phyloP scores from a whole-genome alignment of 2,329 filamentous ascomycete species.

The Trichoderma sp. region DNA sequence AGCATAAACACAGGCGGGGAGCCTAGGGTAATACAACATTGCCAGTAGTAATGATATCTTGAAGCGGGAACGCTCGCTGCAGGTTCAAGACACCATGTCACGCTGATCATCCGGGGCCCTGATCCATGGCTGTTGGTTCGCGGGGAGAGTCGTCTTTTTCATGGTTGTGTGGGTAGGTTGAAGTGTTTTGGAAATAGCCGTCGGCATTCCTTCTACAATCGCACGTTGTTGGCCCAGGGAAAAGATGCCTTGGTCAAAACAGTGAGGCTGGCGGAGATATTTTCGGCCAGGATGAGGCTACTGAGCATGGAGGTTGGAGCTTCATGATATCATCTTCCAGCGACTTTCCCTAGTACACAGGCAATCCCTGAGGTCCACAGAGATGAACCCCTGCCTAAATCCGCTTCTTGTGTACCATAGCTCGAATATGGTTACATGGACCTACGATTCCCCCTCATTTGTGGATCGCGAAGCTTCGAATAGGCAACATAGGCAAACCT shows the following conservation, averaged over 20 bases:
- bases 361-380: not conserved
- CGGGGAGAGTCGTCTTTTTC: not conserved
- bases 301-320: not conserved
- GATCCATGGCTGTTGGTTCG: conserved; percentile 6
- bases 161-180: not conserved
- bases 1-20: conserved; percentile 2
- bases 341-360: not conserved
- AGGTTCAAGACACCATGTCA: conserved; percentile 24
- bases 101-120: not conserved
- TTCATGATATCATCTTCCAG: conserved; percentile 10
- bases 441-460: conserved; percentile 14
- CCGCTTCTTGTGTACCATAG: not conserved
- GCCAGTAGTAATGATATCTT: conserved; percentile 18
- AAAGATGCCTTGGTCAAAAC: not conserved
- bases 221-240: not conserved
- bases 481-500: not conserved
- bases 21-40: conserved; percentile 18
- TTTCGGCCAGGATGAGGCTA: not conserved
- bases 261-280: not conserved
- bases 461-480: not conserved
- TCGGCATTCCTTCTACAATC: not conserved
- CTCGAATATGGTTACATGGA: conserved; percentile 10
- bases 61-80: conserved; percentile 16
- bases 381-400: conserved; percentile 4
- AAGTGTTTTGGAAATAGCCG: conserved; percentile 15